phyloP scores from a whole-genome alignment of 805 yeast genomes.

The Wickerhamiella siamensis region DNA sequence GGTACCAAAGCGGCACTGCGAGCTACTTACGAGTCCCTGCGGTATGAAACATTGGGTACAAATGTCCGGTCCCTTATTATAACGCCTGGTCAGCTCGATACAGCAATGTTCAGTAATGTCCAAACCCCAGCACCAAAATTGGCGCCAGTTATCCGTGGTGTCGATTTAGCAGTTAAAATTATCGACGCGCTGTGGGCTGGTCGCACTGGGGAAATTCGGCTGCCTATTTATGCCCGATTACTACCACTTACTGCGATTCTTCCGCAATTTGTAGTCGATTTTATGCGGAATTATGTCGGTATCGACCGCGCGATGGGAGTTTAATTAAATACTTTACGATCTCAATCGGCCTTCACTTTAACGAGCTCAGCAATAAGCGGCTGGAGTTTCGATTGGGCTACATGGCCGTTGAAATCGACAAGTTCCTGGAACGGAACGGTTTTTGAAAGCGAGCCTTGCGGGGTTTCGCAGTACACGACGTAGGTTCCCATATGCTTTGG shows the following conservation, averaged over 20 bases:
- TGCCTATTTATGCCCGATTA: constrained; percentile 55
- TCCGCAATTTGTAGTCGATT: constrained; percentile 54
- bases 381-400: constrained; percentile 7
- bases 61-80: constrained; percentile 51
- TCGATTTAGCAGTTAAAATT: constrained; percentile 41
- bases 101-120: constrained; percentile 53
- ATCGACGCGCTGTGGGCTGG: constrained; percentile 20
- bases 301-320: constrained; percentile 34
- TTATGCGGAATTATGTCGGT: constrained; percentile 41
- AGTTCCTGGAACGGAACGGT: constrained; percentile 4
- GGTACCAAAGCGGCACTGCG: constrained; percentile 70
- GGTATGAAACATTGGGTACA: constrained; percentile 41
- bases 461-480: constrained; percentile 3
- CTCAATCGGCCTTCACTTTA: neutral
- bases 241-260: constrained; percentile 44
- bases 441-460: neutral
- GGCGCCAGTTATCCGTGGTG: constrained; percentile 63
- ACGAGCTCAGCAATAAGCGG: constrained; percentile 3
- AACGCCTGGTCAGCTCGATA: constrained; percentile 68
- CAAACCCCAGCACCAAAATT: constrained; percentile 48
- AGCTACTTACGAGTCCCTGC: constrained; percentile 55
- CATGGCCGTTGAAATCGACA: constrained; percentile 11
- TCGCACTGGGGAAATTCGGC: constrained; percentile 43
- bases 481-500: constrained; percentile 6
- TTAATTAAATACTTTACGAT: neutral